Percentiles rank a stretch among this genome's conserved stretches.
phyloP scores from a whole-genome alignment of 805 yeast species.

The Cyberlindnera amylophila region DNA sequence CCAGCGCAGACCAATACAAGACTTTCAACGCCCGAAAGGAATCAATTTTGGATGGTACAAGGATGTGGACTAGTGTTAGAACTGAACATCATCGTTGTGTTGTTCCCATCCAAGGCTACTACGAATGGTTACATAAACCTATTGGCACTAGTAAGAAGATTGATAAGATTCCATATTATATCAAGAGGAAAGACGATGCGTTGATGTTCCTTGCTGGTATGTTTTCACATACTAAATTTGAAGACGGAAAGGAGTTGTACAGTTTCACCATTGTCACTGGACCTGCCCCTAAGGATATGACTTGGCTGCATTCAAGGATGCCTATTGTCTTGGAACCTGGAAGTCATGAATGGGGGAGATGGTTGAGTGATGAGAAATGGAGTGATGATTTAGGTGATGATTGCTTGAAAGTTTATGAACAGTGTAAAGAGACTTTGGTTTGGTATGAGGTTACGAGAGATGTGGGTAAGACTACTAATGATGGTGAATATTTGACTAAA shows the following conservation, averaged over 20 bases:
- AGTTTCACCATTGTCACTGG: slow-evolving; percentile 75
- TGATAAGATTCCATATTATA: slow-evolving; percentile 60
- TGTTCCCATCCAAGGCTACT: slow-evolving; percentile 79
- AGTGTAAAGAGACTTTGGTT: slow-evolving; percentile 33
- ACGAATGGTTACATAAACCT: slow-evolving; percentile 59
- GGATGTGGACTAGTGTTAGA: slow-evolving; percentile 52
- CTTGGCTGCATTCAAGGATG: slow-evolving; percentile 75
- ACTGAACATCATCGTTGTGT: slow-evolving; percentile 57
- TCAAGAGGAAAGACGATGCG: slow-evolving; percentile 48
- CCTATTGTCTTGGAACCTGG: slow-evolving; percentile 68
- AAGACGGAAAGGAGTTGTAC: slow-evolving; percentile 27
- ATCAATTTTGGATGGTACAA: slow-evolving; percentile 42
- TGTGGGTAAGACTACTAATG: slow-evolving; percentile 59
- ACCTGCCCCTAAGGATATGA: slow-evolving; percentile 55
- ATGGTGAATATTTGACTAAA: slow-evolving; percentile 34
- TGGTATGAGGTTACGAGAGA: slow-evolving; percentile 54
- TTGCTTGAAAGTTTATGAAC: slow-evolving; percentile 37
- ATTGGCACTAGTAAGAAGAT: slow-evolving; percentile 29
- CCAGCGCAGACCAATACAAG: slow-evolving; percentile 35
- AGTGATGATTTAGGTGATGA: slow-evolving; percentile 33
- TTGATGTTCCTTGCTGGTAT: slow-evolving; percentile 68
- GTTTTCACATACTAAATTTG: slow-evolving; percentile 29
- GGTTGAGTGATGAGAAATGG: slow-evolving; percentile 53
- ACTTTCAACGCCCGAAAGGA: slow-evolving; percentile 78
- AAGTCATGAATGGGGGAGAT: slow-evolving; percentile 50